phyloP scores from a whole-genome alignment of 495 filamentous ascomycete genomes.

The Aspergillus bertholletiae region DNA sequence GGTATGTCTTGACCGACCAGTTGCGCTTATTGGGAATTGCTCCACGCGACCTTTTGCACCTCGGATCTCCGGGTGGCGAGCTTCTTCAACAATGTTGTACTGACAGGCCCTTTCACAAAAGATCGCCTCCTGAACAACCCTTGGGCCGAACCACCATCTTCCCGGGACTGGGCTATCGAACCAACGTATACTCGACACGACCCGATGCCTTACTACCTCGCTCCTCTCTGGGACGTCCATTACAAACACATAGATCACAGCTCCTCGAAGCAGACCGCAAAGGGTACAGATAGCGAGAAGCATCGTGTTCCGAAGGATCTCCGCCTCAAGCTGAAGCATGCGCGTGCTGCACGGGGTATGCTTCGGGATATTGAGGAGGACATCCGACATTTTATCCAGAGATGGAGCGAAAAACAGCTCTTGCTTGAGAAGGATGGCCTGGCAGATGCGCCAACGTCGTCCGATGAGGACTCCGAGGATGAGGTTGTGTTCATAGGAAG shows the following conservation, averaged over 20 bases:
- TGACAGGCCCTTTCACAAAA: conserved; percentile 32
- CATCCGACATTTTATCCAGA: conserved; percentile 56
- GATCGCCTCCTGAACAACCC: conserved; percentile 86
- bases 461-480: conserved; percentile 65
- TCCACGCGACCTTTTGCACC: background rate
- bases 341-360: conserved; percentile 63
- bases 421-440: conserved; percentile 40
- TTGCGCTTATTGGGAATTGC: background rate
- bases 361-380: conserved; percentile 64
- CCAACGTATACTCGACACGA: conserved; percentile 73
- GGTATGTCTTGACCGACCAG: conserved; percentile 49
- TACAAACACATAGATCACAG: conserved; percentile 43
- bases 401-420: conserved; percentile 51
- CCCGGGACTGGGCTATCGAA: conserved; percentile 74
- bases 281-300: conserved; percentile 35
- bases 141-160: conserved; percentile 74
- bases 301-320: conserved; percentile 47
- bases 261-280: conserved; percentile 36
- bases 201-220: conserved; percentile 82
- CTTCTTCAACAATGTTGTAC: background rate
- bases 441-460: conserved; percentile 46
- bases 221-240: conserved; percentile 78
- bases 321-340: conserved; percentile 62
- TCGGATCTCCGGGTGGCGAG: background rate
- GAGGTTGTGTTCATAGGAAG: conserved; percentile 92